Evolutionary conservation across 2,329 filamentous ascomycete genomes (phyloP).

Genomic region (Pseudogymnoascus sp.): DNA sequence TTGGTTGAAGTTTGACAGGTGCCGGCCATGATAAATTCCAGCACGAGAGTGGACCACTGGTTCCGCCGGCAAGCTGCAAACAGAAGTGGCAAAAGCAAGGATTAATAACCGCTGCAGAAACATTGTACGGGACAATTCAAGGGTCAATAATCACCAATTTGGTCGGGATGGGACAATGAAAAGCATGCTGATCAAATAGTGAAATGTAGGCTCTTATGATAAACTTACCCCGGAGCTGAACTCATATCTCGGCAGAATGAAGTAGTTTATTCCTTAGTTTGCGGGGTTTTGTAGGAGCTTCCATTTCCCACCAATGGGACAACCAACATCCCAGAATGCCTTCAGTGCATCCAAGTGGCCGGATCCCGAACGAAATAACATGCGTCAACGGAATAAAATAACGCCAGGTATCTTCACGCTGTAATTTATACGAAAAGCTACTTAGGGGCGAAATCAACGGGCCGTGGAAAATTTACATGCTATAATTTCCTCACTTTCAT

Average conservation of each 20-base stretch:
- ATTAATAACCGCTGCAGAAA: neutral
- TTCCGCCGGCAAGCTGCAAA: neutral
- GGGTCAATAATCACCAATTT: neutral
- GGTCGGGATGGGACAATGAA: neutral
- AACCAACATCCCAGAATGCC: neutral
- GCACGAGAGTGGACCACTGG: neutral
- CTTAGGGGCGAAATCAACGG: neutral
- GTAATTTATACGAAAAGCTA: neutral
- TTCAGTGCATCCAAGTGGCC: neutral
- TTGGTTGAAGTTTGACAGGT: neutral
- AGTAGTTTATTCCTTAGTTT: neutral
- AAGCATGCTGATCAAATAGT: neutral
- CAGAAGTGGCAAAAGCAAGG: neutral
- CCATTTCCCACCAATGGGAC: constrained; percentile 5
- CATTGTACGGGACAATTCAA: neutral
- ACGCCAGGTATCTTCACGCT: neutral
- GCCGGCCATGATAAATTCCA: neutral
- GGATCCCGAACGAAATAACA: neutral
- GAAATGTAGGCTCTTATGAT: neutral
- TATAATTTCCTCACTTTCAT: neutral
- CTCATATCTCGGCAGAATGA: neutral
- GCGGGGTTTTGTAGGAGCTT: neutral
- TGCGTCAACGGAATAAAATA: neutral
- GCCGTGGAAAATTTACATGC: too few species aligned
- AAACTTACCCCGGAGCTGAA: neutral